phyloP scores from a whole-genome alignment of 495 filamentous ascomycete species.

The Hypomontagnella submonticulosa region DNA sequence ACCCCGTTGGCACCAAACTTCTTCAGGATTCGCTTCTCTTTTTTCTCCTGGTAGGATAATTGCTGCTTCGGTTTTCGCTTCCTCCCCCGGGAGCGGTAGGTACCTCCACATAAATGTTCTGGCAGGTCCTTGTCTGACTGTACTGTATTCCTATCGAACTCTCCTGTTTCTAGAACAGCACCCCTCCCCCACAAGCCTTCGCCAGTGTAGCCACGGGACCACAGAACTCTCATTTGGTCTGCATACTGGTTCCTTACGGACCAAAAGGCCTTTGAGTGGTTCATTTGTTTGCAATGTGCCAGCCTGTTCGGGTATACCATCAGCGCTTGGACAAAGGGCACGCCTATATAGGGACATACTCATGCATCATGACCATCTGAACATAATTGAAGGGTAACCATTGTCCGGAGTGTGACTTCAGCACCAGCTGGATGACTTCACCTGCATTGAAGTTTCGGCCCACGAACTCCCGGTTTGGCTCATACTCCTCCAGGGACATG shows the following conservation, averaged over 20 bases:
- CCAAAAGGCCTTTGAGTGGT: conserved; percentile 80
- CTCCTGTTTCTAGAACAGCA: conserved; percentile 65
- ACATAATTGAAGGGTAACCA: conserved; percentile 83
- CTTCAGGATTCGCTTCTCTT: conserved; percentile 71
- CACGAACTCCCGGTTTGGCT: conserved; percentile 77
- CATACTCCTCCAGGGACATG: conserved; percentile 80
- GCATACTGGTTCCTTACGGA: conserved; percentile 74
- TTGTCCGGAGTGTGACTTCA: conserved; percentile 68
- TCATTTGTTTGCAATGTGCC: conserved; percentile 87
- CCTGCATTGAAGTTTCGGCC: conserved; percentile 87
- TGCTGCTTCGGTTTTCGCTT: conserved; percentile 64
- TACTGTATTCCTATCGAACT: conserved; percentile 63
- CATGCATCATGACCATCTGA: conserved; percentile 89
- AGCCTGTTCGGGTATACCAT: conserved; percentile 56
- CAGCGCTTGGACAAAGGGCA: background rate
- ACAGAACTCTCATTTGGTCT: conserved; percentile 69
- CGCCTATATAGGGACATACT: conserved; percentile 45
- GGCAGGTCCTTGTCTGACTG: conserved; percentile 65
- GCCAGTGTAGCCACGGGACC: conserved; percentile 73
- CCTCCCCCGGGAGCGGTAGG: conserved; percentile 64
- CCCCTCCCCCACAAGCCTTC: conserved; percentile 83
- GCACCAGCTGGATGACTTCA: conserved; percentile 83
- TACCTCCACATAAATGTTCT: conserved; percentile 75
- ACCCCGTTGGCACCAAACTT: conserved; percentile 79
- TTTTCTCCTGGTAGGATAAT: conserved; percentile 69